Evolutionary conservation across 768 basidiomycete species (phyloP).

Genomic region (Symmetrospora coprosmae): DNA sequence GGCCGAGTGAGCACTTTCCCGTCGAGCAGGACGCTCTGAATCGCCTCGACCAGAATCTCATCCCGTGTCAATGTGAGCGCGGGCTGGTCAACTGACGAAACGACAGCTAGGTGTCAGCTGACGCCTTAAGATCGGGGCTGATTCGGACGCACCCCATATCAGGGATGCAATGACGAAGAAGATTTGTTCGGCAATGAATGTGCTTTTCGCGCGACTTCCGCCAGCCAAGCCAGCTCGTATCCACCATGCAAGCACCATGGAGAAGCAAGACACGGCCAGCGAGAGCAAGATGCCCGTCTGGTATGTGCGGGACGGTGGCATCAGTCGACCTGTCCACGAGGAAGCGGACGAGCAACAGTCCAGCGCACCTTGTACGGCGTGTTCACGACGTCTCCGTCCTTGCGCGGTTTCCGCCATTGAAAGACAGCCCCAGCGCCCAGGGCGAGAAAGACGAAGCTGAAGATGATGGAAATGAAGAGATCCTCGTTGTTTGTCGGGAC

Average conservation of each 20-base stretch:
- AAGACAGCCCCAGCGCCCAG: background rate
- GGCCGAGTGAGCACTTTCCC: background rate
- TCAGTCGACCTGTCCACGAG: background rate
- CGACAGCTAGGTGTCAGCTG: background rate
- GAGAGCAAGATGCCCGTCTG: background rate
- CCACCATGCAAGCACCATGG: constrained; percentile 3
- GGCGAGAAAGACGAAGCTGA: background rate
- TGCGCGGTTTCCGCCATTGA: background rate
- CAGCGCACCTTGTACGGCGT: background rate
- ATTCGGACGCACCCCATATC: constrained; percentile 1
- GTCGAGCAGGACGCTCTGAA: background rate
- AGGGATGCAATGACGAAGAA: constrained; percentile 4
- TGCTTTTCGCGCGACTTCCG: background rate
- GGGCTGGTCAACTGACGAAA: constrained; percentile 1
- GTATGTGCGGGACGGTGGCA: too few species aligned
- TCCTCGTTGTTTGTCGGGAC: constrained; percentile 2
- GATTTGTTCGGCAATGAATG: constrained; percentile 4
- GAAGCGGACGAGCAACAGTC: background rate
- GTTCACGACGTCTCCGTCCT: background rate
- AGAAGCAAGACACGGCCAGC: constrained; percentile 6
- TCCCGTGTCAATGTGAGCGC: constrained; percentile 4
- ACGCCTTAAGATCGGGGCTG: background rate
- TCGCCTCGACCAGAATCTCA: background rate
- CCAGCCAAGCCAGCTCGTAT: constrained; percentile 6
- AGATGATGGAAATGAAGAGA: constrained; percentile 2